Evolutionary conservation across 1,139 yeast species (phyloP).

Genomic region (Taphrina sp.): DNA sequence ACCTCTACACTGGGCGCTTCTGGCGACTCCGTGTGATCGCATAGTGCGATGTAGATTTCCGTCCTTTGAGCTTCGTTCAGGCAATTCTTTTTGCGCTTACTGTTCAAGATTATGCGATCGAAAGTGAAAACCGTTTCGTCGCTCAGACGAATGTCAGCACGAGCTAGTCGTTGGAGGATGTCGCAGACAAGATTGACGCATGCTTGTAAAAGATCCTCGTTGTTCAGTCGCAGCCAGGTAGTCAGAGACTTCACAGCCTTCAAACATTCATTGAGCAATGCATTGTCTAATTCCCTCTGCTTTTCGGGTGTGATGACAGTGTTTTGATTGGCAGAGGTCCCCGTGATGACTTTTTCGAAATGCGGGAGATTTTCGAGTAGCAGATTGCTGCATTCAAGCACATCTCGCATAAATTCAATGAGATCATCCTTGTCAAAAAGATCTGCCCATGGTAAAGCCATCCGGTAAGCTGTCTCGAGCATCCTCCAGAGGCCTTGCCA

Average conservation of each 20-base stretch:
- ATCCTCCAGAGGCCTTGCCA: constrained; percentile 76
- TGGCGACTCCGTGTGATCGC: constrained; percentile 29
- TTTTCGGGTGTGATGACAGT: neutral
- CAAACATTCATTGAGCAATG: constrained; percentile 42
- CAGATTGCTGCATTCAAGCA: constrained; percentile 70
- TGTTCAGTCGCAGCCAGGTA: constrained; percentile 76
- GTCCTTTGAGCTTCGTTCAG: constrained; percentile 39
- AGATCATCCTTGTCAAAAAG: constrained; percentile 57
- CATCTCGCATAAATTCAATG: constrained; percentile 81
- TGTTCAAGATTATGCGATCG: constrained; percentile 63
- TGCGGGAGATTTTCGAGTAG: constrained; percentile 64
- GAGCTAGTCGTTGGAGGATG: constrained; percentile 63
- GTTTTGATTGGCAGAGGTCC: neutral
- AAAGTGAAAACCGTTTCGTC: constrained; percentile 54
- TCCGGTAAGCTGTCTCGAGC: constrained; percentile 63
- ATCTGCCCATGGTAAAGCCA: constrained; percentile 71
- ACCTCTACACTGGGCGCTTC: constrained; percentile 24
- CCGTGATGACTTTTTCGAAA: constrained; percentile 44
- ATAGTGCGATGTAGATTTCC: constrained; percentile 37
- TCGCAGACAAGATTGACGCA: constrained; percentile 56
- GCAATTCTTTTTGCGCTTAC: constrained; percentile 60
- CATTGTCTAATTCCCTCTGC: constrained; percentile 39
- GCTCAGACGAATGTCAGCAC: constrained; percentile 52
- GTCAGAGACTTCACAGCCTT: constrained; percentile 36
- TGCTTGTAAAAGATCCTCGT: constrained; percentile 65